Conservation (phyloP, 78 protist genomes). For the Guillardia theta region DNA sequence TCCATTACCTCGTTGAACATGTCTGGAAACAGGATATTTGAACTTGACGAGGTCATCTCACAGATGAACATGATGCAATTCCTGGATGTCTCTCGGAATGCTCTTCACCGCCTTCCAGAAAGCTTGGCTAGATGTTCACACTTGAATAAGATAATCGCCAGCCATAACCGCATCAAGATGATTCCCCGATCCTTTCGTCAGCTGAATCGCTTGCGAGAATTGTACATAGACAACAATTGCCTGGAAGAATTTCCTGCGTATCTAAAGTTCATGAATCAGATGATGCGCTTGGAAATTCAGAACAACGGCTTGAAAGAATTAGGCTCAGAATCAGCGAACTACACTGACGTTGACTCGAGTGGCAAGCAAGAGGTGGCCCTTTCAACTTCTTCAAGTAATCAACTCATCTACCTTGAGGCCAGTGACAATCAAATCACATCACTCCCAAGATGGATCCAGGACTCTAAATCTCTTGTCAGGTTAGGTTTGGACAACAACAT, state of each 20-base stretch:
- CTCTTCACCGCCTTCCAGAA: neutral
- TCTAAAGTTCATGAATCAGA: neutral
- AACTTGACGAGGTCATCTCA: neutral
- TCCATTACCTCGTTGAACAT: neutral
- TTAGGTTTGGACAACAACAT: neutral
- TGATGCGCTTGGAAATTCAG: neutral
- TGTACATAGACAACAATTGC: neutral
- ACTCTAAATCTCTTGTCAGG: neutral
- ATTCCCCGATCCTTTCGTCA: neutral
- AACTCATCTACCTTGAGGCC: too few species aligned
- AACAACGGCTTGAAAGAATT: neutral
- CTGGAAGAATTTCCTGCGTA: neutral
- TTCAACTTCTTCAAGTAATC: too few species aligned
- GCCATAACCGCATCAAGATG: neutral
- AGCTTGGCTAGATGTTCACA: neutral
- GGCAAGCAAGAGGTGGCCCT: too few species aligned
- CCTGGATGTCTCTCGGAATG: neutral
- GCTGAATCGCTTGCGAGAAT: neutral
- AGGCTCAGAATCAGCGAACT: too few species aligned
- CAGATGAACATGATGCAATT: neutral
- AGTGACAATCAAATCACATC: too few species aligned
- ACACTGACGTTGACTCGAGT: too few species aligned
- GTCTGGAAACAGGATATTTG: neutral
- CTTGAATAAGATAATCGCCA: neutral
- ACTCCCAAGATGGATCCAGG: neutral